Evolutionary conservation across 352 stramenopile genomes (phyloP).

Genomic region (Pythium folliculosum): DNA sequence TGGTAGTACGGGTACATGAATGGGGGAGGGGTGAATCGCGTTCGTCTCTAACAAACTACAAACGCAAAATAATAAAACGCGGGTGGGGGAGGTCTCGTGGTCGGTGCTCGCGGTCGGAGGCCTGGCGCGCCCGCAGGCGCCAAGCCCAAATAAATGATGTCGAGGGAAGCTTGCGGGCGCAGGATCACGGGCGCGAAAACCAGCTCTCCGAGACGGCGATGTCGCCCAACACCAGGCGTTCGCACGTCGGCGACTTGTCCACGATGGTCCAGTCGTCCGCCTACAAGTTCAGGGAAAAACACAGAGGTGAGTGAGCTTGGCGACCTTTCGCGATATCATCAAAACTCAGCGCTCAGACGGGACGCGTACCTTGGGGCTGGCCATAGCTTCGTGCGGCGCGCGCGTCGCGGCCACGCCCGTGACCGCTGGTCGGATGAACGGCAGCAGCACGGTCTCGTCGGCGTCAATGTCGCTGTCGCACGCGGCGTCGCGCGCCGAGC

Average conservation of each 20-base stretch:
- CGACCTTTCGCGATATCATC: too few species aligned
- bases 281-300: conserved; percentile 21
- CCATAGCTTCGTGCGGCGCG: conserved; percentile 33
- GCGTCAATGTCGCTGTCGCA: conserved; percentile 40
- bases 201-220: conserved; percentile 21
- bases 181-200: conserved; percentile 22
- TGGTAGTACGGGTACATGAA: conserved; percentile 21
- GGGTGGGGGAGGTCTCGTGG: conserved; percentile 6
- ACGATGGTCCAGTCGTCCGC: conserved; percentile 77
- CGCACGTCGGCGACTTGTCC: conserved; percentile 78
- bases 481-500: conserved; percentile 2
- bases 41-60: conserved; percentile 20
- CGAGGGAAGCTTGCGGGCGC: neutral
- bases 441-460: conserved; percentile 56
- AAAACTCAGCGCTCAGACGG: neutral
- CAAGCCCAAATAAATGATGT: conserved; percentile 13
- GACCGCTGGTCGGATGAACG: conserved; percentile 42
- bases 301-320: conserved; percentile 10
- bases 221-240: conserved; percentile 27
- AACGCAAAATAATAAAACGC: conserved; percentile 16
- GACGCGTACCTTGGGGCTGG: conserved; percentile 48
- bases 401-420: conserved; percentile 34
- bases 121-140: neutral
- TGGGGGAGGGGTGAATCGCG: neutral
- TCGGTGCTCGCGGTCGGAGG: neutral